Percentiles rank a stretch among this genome's conserved stretches.
phyloP scores from a whole-genome alignment of 179 eudicot species.

The Beta corolliflora region DNA sequence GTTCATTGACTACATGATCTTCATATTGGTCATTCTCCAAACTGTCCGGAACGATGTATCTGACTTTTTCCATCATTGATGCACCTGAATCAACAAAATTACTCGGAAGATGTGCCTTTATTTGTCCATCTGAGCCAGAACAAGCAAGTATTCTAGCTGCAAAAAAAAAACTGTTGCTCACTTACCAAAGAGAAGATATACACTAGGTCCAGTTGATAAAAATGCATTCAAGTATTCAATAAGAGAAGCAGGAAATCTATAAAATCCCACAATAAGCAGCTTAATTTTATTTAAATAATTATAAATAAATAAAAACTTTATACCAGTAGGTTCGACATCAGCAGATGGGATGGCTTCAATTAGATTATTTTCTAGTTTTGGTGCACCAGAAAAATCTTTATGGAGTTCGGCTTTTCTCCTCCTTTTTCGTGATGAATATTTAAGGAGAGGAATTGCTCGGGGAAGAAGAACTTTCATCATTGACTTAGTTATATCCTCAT shows the following conservation, averaged over 20 bases:
- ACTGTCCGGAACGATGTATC: conserved; percentile 58
- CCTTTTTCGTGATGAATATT: conserved; percentile 68
- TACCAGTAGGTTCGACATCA: conserved; percentile 48
- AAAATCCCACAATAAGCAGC: conserved; percentile 12
- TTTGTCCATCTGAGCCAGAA: conserved; percentile 37
- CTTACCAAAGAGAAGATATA: conserved; percentile 3
- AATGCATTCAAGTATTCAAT: not conserved
- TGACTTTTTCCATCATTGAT: conserved; percentile 33
- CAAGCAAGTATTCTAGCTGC: conserved; percentile 42
- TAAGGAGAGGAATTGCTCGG: conserved; percentile 81
- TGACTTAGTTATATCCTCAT: conserved; percentile 64
- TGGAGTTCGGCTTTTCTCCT: conserved; percentile 41
- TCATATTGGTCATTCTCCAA: conserved; percentile 48
- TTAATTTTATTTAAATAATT: not conserved
- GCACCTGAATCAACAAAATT: conserved; percentile 29
- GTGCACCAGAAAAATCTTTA: conserved; percentile 23
- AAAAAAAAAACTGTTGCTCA: conserved; percentile 18
- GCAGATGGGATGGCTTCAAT: conserved; percentile 19
- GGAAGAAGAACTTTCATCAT: conserved; percentile 91
- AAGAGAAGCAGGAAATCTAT: conserved; percentile 19
- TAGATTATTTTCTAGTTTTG: conserved; percentile 32
- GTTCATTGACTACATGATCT: conserved; percentile 22
- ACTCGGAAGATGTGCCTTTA: conserved; percentile 18
- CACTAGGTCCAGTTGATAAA: not conserved
- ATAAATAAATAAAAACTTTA: not conserved